Evolutionary conservation across 768 basidiomycete species (phyloP), one percentile per base, ranked within the genome.

Genomic region (Stropharia rugosoannulata): DNA sequence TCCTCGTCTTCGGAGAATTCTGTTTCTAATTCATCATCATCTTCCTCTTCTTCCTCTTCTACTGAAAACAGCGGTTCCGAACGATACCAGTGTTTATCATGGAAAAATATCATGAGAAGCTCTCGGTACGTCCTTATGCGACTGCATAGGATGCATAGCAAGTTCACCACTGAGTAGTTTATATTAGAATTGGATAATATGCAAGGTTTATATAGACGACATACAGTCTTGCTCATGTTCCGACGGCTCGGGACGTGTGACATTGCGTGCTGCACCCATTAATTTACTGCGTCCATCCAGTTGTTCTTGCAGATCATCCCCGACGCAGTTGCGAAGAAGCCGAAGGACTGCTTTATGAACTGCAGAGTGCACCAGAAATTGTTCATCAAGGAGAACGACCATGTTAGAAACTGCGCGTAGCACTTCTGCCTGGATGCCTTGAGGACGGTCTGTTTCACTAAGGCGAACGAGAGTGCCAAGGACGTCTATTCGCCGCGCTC

Each of bases 51-150:
- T 38, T 86, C 85, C 66, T 93, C 91, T 59, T 90, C 87, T 1
- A 89, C 83, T 39, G 86, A 74, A 59, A 88, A 90, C 41, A 91
- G 66, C 9, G 89, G 86, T 58, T 91, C 87, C 5, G 87, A 86
- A 9, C 78, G 85, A 66, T 86, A 88, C 86, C 91, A 92, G 62
- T 91, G 86, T 65, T 91, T 95, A 68, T 96, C 94, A 64, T 95
- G 93, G 68, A 98, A 96, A 76, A 98, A 98, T 59, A 98, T 96
- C 82, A 97, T 90, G 38, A 98, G 83, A 1, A 98, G 77, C 63
- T 95, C 92, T 38, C 92, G 85, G 66, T 89, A 86, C 29, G 90
- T 90, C 54, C 92, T 82, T 66, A 98, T 97, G 43, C 94, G 84
- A 64, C 90, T 94, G 78, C 95, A 96, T 35, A 98, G 71, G 57